Conservation (phyloP, 2,329 filamentous ascomycete species). For the Macrophomina pseudophaseolina region DNA sequence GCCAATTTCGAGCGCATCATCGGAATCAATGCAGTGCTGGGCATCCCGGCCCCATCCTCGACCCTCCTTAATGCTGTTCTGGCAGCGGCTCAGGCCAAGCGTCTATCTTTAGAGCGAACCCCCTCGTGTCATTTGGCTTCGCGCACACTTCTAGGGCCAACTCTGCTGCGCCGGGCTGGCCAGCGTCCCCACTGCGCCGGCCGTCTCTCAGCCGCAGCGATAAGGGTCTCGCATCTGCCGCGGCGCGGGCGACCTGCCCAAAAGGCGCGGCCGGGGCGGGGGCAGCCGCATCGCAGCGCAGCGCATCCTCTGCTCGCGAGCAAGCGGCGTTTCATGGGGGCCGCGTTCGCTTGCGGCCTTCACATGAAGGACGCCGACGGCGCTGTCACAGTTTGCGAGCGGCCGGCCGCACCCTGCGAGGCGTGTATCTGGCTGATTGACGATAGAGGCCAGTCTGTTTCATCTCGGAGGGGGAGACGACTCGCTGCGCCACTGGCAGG, state of each 20-base stretch:
- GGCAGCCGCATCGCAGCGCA: constrained; percentile 5
- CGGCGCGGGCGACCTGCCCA: constrained; percentile 8
- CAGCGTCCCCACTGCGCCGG: background rate
- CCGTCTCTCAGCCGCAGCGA: constrained; percentile 17
- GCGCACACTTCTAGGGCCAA: background rate
- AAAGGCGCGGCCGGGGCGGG: constrained; percentile 1
- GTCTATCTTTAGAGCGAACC: constrained; percentile 18
- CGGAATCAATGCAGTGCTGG: constrained; percentile 13
- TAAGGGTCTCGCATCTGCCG: constrained; percentile 14
- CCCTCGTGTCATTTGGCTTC: background rate
- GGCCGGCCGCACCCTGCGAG: background rate
- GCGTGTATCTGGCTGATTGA: constrained; percentile 9
- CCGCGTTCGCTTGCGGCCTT: constrained; percentile 5
- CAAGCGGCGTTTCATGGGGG: constrained; percentile 15
- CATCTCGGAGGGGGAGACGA: background rate
- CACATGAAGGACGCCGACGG: constrained; percentile 16
- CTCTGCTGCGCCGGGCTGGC: background rate
- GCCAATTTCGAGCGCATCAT: constrained; percentile 23
- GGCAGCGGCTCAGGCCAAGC: constrained; percentile 19
- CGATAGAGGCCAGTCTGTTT: constrained; percentile 17
- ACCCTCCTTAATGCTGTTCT: constrained; percentile 15
- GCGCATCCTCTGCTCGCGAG: background rate
- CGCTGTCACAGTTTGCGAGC: constrained; percentile 12
- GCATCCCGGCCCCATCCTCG: constrained; percentile 2
- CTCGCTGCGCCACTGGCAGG: background rate